Conservation (phyloP, 2,329 filamentous ascomycete species). For the Bipolaris bicolor region DNA sequence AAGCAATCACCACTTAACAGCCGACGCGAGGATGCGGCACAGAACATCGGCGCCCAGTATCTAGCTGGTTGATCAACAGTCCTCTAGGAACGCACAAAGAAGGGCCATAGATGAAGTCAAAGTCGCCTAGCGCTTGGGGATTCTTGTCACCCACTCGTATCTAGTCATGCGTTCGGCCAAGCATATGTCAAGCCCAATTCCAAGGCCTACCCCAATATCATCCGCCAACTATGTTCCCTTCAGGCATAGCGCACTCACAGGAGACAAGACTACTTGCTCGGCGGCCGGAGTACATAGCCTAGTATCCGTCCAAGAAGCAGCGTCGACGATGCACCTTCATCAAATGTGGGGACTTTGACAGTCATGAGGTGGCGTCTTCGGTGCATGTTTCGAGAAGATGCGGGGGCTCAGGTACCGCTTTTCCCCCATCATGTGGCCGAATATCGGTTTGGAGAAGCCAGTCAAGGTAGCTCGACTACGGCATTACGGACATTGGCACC, state of each 20-base stretch:
- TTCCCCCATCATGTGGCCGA: constrained; percentile 18
- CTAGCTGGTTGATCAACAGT: constrained; percentile 1
- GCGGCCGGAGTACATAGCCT: constrained; percentile 21
- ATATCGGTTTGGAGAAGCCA: neutral
- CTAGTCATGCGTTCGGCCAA: constrained; percentile 9
- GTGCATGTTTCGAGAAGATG: constrained; percentile 22
- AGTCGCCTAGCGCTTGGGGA: constrained; percentile 9
- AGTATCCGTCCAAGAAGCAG: constrained; percentile 16
- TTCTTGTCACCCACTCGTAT: constrained; percentile 6
- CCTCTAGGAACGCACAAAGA: constrained; percentile 1
- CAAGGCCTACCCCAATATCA: constrained; percentile 16
- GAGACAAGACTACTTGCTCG: constrained; percentile 6
- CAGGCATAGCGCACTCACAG: neutral
- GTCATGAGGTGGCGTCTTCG: constrained; percentile 12
- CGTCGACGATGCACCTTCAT: constrained; percentile 15
- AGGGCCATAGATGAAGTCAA: constrained; percentile 15
- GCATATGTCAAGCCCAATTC: constrained; percentile 16
- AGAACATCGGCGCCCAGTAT: constrained; percentile 14
- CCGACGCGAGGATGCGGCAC: neutral
- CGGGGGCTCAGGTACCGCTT: constrained; percentile 22
- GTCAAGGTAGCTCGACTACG: constrained; percentile 11
- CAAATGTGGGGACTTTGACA: constrained; percentile 22
- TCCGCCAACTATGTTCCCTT: constrained; percentile 12
- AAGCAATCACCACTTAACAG: neutral
- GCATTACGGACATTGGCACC: constrained; percentile 23